Conservation (phyloP, 352 stramenopile species). For the Globisporangium cystogenes region DNA sequence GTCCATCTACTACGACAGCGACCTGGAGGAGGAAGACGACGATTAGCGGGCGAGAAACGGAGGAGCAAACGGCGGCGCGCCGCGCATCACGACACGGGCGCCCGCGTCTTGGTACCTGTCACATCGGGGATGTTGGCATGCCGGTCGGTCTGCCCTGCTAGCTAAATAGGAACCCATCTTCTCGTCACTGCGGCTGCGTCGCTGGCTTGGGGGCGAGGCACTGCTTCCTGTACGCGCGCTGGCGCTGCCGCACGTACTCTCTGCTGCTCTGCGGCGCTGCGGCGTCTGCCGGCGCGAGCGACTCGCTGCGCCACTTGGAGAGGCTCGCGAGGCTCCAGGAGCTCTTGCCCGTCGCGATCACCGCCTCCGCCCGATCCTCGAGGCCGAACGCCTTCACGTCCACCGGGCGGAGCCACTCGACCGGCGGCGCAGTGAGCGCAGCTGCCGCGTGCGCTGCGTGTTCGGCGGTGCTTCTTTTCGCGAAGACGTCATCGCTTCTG, state of each 20-base stretch:
- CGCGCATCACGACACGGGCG: background rate
- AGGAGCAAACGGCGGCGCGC: background rate
- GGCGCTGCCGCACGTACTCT: constrained; percentile 58
- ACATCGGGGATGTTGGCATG: background rate
- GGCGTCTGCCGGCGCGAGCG: constrained; percentile 2
- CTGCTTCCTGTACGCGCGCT: constrained; percentile 68
- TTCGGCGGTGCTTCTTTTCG: background rate
- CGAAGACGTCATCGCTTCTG: background rate
- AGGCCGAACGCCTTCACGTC: constrained; percentile 68
- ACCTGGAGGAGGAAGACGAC: constrained; percentile 71
- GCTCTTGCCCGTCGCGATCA: constrained; percentile 41
- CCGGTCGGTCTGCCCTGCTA: background rate
- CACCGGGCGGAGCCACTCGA: constrained; percentile 19
- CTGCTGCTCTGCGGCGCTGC: constrained; percentile 15
- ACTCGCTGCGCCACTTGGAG: constrained; percentile 59
- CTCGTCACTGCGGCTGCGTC: background rate
- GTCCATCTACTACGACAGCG: constrained; percentile 84
- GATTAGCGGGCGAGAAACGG: constrained; percentile 21
- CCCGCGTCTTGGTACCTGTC: background rate
- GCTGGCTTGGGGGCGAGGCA: constrained; percentile 4
- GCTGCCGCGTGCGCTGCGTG: background rate
- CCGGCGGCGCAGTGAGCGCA: background rate
- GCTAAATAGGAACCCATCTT: constrained; percentile 1
- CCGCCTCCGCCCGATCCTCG: constrained; percentile 68
- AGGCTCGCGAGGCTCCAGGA: constrained; percentile 59